phyloP scores from a whole-genome alignment of 495 filamentous ascomycete species.

The Aspergillus homomorphus region DNA sequence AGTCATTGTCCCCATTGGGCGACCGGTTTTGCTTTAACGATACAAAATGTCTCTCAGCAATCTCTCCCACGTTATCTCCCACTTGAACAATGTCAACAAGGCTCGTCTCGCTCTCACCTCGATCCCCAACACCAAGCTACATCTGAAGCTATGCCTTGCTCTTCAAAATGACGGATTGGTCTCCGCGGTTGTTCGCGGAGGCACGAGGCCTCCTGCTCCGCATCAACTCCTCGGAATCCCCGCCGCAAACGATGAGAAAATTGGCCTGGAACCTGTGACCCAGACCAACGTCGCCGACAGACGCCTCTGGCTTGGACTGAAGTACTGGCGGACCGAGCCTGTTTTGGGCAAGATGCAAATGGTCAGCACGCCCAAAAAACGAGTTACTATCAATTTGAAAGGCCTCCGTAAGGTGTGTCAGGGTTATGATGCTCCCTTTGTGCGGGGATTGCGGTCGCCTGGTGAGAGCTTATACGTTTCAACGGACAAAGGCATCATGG shows the following conservation, averaged over 20 bases:
- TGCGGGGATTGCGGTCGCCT: slow-evolving; percentile 69
- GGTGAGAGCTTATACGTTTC: slow-evolving; percentile 82
- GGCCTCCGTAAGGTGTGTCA: slow-evolving; percentile 61
- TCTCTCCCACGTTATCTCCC: slow-evolving; percentile 79
- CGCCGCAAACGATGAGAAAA: slow-evolving; percentile 31
- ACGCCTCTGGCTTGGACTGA: slow-evolving; percentile 87
- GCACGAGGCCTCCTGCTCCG: slow-evolving; percentile 60
- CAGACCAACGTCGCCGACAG: slow-evolving; percentile 72
- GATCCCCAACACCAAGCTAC: slow-evolving; percentile 75
- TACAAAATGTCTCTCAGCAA: slow-evolving; percentile 77
- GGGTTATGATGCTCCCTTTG: slow-evolving; percentile 60
- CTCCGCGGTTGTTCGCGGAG: slow-evolving; percentile 75
- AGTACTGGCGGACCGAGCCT: slow-evolving; percentile 87
- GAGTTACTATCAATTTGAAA: slow-evolving; percentile 59
- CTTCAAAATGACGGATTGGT: slow-evolving; percentile 83
- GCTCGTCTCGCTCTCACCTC: slow-evolving; percentile 85
- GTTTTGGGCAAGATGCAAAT: slow-evolving; percentile 69
- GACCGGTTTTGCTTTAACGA: slow-evolving; percentile 21
- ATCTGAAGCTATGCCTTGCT: slow-evolving; percentile 69
- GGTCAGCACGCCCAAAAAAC: slow-evolving; percentile 73
- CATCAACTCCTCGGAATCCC: slow-evolving; percentile 48
- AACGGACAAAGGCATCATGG: slow-evolving; percentile 78
- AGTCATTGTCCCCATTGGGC: slow-evolving; percentile 19
- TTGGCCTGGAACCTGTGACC: slow-evolving; percentile 58
- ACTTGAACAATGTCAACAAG: slow-evolving; percentile 89